A percentile compares a stretch with the other conserved stretches of the same genome.
Evolutionary conservation across 805 yeast species (phyloP).

Genomic region (Jamesozyma rosinii): DNA sequence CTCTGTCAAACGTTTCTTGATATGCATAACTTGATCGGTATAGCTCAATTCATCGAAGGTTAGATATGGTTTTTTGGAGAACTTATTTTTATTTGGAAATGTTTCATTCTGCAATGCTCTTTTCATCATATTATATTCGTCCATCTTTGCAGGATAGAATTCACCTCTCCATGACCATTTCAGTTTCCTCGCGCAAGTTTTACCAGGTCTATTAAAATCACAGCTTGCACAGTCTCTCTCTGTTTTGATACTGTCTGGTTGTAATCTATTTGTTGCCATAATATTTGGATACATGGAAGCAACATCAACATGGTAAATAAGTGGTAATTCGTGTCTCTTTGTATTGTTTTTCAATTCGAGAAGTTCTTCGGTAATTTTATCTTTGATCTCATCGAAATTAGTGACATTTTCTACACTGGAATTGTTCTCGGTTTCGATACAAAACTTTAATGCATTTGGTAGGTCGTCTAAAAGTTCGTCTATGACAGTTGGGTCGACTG

Average conservation of each 20-base stretch:
- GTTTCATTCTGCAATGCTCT: constrained; percentile 71
- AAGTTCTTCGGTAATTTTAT: constrained; percentile 46
- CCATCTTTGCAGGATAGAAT: constrained; percentile 79
- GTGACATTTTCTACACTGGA: constrained; percentile 65
- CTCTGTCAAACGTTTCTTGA: constrained; percentile 71
- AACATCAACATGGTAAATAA: constrained; percentile 95
- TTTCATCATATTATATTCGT: constrained; percentile 84
- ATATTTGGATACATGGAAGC: constrained; percentile 99
- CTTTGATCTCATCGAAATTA: constrained; percentile 68
- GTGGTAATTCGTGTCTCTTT: constrained; percentile 63
- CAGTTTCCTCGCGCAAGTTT: constrained; percentile 79
- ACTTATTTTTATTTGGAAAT: constrained; percentile 54
- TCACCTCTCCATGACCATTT: constrained; percentile 99
- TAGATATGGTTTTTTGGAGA: constrained; percentile 47
- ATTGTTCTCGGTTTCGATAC: constrained; percentile 72
- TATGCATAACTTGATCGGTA: constrained; percentile 63
- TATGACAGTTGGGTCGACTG: constrained; percentile 69
- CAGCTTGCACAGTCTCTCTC: constrained; percentile 96
- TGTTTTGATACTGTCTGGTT: constrained; percentile 93
- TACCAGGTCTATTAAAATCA: constrained; percentile 93
- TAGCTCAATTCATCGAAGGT: constrained; percentile 69
- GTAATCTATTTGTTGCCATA: constrained; percentile 93
- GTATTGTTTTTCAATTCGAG: constrained; percentile 54
- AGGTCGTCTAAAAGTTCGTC: constrained; percentile 70
- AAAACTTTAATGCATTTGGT: constrained; percentile 68